phyloP scores from a whole-genome alignment of 331 rosid species.

The Pyracantha coccinea region DNA sequence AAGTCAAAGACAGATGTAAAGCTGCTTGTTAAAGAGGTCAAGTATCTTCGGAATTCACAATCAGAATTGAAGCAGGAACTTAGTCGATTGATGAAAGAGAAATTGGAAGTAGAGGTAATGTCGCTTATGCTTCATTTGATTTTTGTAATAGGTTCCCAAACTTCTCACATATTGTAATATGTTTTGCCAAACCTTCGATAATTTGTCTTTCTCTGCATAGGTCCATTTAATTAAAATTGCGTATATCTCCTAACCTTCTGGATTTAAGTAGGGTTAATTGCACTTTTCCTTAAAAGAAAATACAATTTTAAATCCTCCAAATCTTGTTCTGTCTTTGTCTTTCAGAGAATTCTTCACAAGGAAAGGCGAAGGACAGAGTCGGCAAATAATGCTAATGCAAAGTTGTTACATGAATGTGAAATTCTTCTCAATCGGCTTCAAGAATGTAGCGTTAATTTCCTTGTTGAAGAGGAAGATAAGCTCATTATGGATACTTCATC shows the following conservation, averaged over 20 bases:
- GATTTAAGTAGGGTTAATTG: background rate
- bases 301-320: background rate
- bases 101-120: slow-evolving; percentile 69
- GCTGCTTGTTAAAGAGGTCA: slow-evolving; percentile 79
- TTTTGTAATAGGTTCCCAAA: background rate
- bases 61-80: slow-evolving; percentile 77
- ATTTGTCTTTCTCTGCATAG: too few relatives aligned
- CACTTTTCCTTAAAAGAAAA: background rate
- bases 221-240: too few relatives aligned
- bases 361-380: slow-evolving; percentile 61
- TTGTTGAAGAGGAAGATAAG: slow-evolving; percentile 81
- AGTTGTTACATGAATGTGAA: slow-evolving; percentile 78
- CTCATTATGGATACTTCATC: slow-evolving; percentile 55
- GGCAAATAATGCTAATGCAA: slow-evolving; percentile 43
- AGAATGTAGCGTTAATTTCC: slow-evolving; percentile 86
- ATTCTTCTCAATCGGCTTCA: slow-evolving; percentile 71
- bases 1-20: slow-evolving; percentile 82
- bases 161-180: background rate
- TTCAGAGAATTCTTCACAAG: slow-evolving; percentile 59
- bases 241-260: background rate
- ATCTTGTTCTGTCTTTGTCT: slow-evolving; percentile 13
- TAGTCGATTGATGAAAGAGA: slow-evolving; percentile 63
- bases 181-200: background rate
- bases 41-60: slow-evolving; percentile 72
- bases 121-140: background rate